Conservation (phyloP, 202 grass and related monocot genomes). For the Dendrocalamus latiflorus region DNA sequence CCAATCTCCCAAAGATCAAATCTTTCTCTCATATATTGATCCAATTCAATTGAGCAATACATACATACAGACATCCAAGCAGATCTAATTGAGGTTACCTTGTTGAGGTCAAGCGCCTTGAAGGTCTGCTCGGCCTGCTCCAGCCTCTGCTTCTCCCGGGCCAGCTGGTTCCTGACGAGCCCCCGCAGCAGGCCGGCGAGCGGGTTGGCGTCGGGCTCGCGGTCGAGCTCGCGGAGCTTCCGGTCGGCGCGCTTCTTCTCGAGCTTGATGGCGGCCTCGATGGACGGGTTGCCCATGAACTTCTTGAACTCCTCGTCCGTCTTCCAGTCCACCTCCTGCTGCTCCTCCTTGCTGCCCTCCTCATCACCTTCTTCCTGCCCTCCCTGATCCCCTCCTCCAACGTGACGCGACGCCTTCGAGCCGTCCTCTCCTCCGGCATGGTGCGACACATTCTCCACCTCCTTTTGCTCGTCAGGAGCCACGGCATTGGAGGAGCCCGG, state of each 20-base stretch:
- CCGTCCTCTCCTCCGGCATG: background rate
- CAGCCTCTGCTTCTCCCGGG: conserved; percentile 71
- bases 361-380: background rate
- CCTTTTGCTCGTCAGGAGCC: conserved; percentile 23
- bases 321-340: conserved; percentile 97
- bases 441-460: background rate
- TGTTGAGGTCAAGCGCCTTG: conserved; percentile 88
- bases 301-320: conserved; percentile 96
- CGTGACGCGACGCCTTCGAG: background rate
- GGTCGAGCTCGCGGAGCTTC: conserved; percentile 76
- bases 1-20: background rate
- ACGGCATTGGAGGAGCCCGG: conserved; percentile 24
- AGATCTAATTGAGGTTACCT: conserved; percentile 25
- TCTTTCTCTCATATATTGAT: background rate
- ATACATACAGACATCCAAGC: background rate
- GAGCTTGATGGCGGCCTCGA: conserved; percentile 86
- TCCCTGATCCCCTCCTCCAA: background rate
- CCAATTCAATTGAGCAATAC: background rate
- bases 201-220: conserved; percentile 66
- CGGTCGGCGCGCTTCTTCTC: conserved; percentile 91
- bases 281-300: conserved; percentile 98
- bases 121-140: conserved; percentile 79
- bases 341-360: conserved; percentile 41
- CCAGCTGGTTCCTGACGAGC: conserved; percentile 50
- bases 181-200: conserved; percentile 49